Conservation (phyloP, 2,329 filamentous ascomycete genomes). For the Dactylellina parvicollis region DNA sequence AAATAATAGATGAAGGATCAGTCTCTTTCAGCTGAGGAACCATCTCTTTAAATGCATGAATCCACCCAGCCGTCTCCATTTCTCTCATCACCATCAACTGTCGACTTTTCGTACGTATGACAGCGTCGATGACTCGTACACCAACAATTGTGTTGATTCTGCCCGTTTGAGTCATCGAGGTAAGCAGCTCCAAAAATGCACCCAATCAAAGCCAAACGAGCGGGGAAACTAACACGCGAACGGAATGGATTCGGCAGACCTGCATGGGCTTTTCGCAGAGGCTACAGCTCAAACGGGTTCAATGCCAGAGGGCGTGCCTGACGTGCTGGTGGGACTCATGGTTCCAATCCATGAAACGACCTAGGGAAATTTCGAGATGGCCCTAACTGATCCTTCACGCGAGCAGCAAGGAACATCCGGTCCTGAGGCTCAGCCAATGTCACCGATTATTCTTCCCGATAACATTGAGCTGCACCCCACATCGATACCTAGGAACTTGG, state of each 20-base stretch:
- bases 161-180: slow-evolving; percentile 50
- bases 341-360: background rate
- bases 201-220: slow-evolving; percentile 25
- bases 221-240: slow-evolving; percentile 31
- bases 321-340: slow-evolving; percentile 14
- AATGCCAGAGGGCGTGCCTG: slow-evolving; percentile 21
- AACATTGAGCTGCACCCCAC: background rate
- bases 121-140: slow-evolving; percentile 41
- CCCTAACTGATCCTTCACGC: slow-evolving; percentile 29
- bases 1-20: slow-evolving; percentile 25
- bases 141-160: slow-evolving; percentile 32
- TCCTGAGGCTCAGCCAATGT: slow-evolving; percentile 19
- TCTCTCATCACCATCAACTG: too few species aligned
- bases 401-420: background rate
- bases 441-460: background rate
- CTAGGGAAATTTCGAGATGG: background rate
- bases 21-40: slow-evolving; percentile 2
- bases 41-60: slow-evolving; percentile 22
- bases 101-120: slow-evolving; percentile 11
- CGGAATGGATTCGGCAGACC: slow-evolving; percentile 24
- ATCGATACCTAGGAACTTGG: too few species aligned
- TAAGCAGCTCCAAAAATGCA: slow-evolving; percentile 26
- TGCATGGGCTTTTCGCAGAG: slow-evolving; percentile 10
- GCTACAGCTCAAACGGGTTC: slow-evolving; percentile 5
- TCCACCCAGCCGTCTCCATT: slow-evolving; percentile 20